A percentile compares a stretch with the other conserved stretches of the same genome.
phyloP scores from a whole-genome alignment of 768 basidiomycete species.

The Boletus pseudo-olivaceus region DNA sequence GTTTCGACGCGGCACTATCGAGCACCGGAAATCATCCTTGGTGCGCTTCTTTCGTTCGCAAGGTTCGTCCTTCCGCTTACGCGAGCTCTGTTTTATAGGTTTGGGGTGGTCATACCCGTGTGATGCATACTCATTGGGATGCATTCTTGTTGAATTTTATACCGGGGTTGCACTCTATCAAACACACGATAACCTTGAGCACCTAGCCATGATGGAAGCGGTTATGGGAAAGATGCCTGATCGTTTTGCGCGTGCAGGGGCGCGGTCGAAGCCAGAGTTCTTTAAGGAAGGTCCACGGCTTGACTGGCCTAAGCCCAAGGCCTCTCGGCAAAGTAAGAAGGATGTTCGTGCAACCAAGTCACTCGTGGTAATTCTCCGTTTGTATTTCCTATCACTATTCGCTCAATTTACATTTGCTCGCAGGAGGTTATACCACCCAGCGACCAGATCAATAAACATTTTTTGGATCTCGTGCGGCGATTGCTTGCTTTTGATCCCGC shows the following conservation, averaged over 20 bases:
- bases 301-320: conserved; percentile 90
- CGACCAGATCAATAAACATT: conserved; percentile 71
- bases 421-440: conserved; percentile 83
- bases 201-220: conserved; percentile 99
- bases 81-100: conserved; percentile 44
- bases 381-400: background rate
- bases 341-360: conserved; percentile 85
- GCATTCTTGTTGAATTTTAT: conserved; percentile 97
- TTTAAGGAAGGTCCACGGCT: conserved; percentile 85
- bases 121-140: conserved; percentile 97
- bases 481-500: conserved; percentile 89
- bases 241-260: conserved; percentile 71
- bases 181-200: conserved; percentile 98
- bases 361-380: conserved; percentile 55
- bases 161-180: conserved; percentile 99
- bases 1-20: conserved; percentile 98
- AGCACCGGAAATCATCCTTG: conserved; percentile 97
- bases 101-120: conserved; percentile 98
- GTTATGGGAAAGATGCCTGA: conserved; percentile 99
- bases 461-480: conserved; percentile 83
- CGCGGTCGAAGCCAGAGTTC: conserved; percentile 84
- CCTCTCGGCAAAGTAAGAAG: conserved; percentile 87
- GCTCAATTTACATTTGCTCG: conserved; percentile 6
- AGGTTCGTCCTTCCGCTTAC: conserved; percentile 16
- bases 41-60: conserved; percentile 43